Evolutionary conservation across 176 grass and related monocot genomes (phyloP).

Genomic region (Aegilops umbellulata): DNA sequence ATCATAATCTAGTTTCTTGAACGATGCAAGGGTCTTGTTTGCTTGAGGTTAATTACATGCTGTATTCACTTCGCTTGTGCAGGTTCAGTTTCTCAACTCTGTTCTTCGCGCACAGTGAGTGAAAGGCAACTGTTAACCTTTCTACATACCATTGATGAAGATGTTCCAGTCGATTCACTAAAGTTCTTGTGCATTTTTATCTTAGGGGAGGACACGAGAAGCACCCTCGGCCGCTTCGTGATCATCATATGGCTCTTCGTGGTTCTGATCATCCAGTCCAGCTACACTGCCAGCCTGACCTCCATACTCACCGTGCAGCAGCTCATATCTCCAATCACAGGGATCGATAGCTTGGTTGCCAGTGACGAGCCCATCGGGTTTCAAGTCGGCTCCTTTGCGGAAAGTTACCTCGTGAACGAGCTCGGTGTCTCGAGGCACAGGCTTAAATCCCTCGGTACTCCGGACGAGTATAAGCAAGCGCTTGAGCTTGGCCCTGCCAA

Average conservation of each 20-base stretch:
- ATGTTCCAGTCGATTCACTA: not conserved
- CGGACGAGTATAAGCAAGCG: conserved; percentile 39
- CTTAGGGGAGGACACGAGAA: conserved; percentile 70
- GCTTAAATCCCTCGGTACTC: conserved; percentile 49
- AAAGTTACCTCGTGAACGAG: conserved; percentile 67
- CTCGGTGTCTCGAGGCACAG: conserved; percentile 58
- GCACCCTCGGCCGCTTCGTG: conserved; percentile 65
- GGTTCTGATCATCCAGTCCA: conserved; percentile 84
- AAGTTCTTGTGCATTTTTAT: not conserved
- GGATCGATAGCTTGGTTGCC: conserved; percentile 61
- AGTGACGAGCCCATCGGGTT: conserved; percentile 71
- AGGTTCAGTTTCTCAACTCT: conserved; percentile 97
- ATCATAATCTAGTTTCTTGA: not conserved
- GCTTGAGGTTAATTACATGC: conserved; percentile 1
- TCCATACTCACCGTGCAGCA: conserved; percentile 90
- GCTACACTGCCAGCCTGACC: conserved; percentile 79
- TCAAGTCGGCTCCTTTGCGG: conserved; percentile 62
- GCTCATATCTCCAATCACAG: conserved; percentile 59
- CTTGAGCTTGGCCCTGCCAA: conserved; percentile 60
- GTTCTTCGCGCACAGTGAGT: conserved; percentile 91
- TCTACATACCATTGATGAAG: not conserved
- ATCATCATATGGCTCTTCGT: conserved; percentile 91
- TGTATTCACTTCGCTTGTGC: conserved; percentile 29
- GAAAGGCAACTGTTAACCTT: conserved; percentile 16
- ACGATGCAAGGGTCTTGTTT: not conserved